Evolutionary conservation across 1,284 basidiomycete genomes (phyloP).

Genomic region (Pseudozyma tsukubaensis): DNA sequence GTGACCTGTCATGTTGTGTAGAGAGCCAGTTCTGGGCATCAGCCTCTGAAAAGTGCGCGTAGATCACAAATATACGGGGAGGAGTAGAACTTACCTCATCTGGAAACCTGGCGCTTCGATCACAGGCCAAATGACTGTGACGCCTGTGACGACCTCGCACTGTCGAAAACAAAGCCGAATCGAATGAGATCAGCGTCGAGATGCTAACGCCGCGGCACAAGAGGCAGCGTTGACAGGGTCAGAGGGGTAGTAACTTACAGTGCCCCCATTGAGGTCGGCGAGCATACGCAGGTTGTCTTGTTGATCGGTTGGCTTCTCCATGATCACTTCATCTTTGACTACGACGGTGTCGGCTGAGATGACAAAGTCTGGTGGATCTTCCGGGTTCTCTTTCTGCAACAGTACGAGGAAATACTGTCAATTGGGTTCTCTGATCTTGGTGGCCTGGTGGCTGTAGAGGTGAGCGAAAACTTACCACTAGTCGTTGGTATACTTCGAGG

Average conservation of each 20-base stretch:
- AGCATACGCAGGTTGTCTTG: conserved; percentile 89
- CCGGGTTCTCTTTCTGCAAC: conserved; percentile 73
- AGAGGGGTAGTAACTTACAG: conserved; percentile 15
- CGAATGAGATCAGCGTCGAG: neutral
- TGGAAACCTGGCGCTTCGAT: conserved; percentile 86
- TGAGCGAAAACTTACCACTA: conserved; percentile 45
- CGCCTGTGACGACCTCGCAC: conserved; percentile 66
- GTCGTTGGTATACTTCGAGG: conserved; percentile 60
- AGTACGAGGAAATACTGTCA: neutral
- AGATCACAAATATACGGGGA: neutral
- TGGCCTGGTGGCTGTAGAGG: neutral
- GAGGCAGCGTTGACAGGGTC: neutral
- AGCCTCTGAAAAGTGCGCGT: neutral
- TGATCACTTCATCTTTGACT: conserved; percentile 71
- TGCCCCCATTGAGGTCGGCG: conserved; percentile 77
- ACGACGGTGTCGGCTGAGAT: conserved; percentile 74
- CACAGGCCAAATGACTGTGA: conserved; percentile 79
- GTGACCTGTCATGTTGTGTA: conserved; percentile 26
- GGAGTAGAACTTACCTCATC: conserved; percentile 74
- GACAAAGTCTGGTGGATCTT: conserved; percentile 90
- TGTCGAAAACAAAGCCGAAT: conserved; percentile 1
- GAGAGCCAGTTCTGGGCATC: neutral
- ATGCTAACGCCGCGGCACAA: neutral
- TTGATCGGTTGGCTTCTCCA: conserved; percentile 87
- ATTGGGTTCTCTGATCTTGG: neutral